Base-by-base conservation (phyloP, 2,329 filamentous ascomycete species). In the Fusarium nurragi region DNA sequence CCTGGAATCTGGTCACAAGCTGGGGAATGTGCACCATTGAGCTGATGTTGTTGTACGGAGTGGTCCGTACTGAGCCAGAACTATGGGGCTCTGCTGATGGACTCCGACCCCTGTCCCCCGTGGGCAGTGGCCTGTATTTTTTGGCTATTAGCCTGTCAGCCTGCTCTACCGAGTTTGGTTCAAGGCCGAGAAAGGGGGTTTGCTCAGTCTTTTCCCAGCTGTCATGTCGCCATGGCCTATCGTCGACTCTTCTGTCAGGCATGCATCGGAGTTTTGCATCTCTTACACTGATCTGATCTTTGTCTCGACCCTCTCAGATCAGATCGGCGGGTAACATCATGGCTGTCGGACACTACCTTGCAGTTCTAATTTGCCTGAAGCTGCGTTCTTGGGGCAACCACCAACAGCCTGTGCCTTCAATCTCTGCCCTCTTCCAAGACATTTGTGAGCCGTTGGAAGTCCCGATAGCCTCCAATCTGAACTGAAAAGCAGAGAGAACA, bases 141-240 rank as follows among this genome's bases (percentile, higher is more conserved):
- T 50, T 58, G 54, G 39, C 40, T 26, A 60, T 55, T 48, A 61
- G 48, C 48, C 55, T 59, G 44, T 59, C 50, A 40, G 36, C 14
- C 43, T 41, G 16, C 34, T n/a, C 32, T 53, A 25, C 51, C 32
- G 21, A 39, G 43, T 40, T 19, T 14, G 14, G 44, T 16, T 44
- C 37, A 23, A 43, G n/a, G 11, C 25, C 32, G 14, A 23, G 55
- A 61, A 47, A 53, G 56, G 41, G 41, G 51, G 44, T 50, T 54
- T 54, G 26, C 32, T 54, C 50, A 39, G 44, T 49, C 51, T 39
- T 39, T 47, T n/a, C 16, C 21, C 18, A 16, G 12, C 23, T 28
- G 18, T 60, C 25, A 60, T 60, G 43, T 60, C 57, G 36, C 56
- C 36, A 54, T 25, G 44, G 21, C 19, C n/a, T 16, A 54, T 38